Base-by-base conservation (phyloP, 306 rosid species). In the cucumber (Cucumis sativus) region DNA sequence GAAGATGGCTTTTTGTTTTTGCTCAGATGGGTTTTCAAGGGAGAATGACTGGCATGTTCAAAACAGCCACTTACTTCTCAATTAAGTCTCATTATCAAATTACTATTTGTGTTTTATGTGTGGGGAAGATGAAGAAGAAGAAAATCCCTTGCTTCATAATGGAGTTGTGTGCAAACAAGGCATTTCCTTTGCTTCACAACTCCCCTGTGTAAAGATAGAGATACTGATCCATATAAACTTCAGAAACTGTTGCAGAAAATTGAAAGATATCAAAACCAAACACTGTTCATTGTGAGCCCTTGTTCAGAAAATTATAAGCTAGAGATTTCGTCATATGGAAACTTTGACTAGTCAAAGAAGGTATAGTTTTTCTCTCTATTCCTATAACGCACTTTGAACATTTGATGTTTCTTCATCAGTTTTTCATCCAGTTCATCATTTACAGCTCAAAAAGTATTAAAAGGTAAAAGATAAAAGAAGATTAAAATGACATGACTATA, bases 131-230 rank as follows among this genome's bases (percentile, higher is more conserved):
- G 74, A 43, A 2, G 75, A 71, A 59, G 70, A 76, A 76, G 67
- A 58, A 78, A 78, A 91, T 91, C 77, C 92, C 82, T 87, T 85
- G 84, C 90, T 81, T 91, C 79, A 56, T 54, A 62, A 10, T 62
- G 52, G 64, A 79, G 83, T 79, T 79, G 84, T 81, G 80, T 87
- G 77, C 79, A 77, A 74, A 74, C 85, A 82, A 82, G 80, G 74
- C 79, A 77, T 79, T 77, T 72, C 77, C 74, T 85, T 82, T 65
- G 88, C 92, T 88, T 90, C 79, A 84, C 40, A 25, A 51, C 56
- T n/a, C 41, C 71, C 74, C 60, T 45, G 51, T 45, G 17, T 56
- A 58, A 12, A 57, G 37, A 39, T 23, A 43, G 37, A 47, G 11
- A 33, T 35, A n/a, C 25, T 23, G 25, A 23, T 23, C 25, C 40